Percentiles rank a stretch among this genome's conserved stretches.
Evolutionary conservation across 2,329 filamentous ascomycete genomes (phyloP).

Genomic region (Aspergillus sojae): DNA sequence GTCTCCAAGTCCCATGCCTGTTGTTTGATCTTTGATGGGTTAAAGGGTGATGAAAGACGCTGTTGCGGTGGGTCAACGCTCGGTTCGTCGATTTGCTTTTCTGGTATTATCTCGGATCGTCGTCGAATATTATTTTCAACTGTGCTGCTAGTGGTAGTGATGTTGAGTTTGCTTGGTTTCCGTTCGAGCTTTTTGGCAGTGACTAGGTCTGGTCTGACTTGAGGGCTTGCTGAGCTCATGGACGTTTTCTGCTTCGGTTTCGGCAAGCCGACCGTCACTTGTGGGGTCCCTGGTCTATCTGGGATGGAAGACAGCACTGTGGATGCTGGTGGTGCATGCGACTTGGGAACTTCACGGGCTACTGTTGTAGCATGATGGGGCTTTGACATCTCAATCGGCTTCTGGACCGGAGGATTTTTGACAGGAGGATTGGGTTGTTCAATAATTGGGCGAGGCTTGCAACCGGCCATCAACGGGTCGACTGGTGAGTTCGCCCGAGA

Average conservation of each 20-base stretch:
- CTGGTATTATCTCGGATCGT: not conserved
- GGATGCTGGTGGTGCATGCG: not conserved
- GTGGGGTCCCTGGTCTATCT: not conserved
- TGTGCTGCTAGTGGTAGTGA: not conserved
- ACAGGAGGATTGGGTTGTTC: not conserved
- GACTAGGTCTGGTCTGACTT: not conserved
- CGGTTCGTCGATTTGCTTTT: too few relatives aligned
- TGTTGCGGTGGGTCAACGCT: not conserved
- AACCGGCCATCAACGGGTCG: not conserved
- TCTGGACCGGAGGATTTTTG: not conserved
- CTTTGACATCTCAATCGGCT: not conserved
- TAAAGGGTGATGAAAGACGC: not conserved
- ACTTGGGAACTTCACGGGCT: not conserved
- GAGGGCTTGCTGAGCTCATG: not conserved
- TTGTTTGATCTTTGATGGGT: too few relatives aligned
- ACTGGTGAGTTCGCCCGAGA: not conserved
- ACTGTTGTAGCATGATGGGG: not conserved
- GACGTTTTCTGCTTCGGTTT: not conserved
- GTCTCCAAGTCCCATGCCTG: not conserved
- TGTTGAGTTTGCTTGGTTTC: not conserved
- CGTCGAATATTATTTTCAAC: not conserved
- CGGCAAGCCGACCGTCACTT: not conserved
- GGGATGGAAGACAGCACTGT: not conserved
- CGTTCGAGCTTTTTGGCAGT: not conserved
- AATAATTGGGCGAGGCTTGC: not conserved